A percentile compares a stretch with the other conserved stretches of the same genome.
Evolutionary conservation across 192 early-diverging fungal species (phyloP).

Genomic region (Podila minutissima): DNA sequence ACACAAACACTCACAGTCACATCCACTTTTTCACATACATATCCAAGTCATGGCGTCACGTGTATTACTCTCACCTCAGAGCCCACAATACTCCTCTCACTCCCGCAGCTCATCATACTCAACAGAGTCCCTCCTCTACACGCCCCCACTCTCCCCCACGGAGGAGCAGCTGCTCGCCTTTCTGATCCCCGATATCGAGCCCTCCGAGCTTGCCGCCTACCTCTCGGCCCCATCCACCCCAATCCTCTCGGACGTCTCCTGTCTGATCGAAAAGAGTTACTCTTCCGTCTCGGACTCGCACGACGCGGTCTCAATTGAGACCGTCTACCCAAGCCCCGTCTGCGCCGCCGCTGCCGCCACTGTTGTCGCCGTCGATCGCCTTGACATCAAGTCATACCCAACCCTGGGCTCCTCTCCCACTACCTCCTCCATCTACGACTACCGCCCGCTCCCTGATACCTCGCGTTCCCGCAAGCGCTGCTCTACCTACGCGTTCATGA

Average conservation of each 20-base stretch:
- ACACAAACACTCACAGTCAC: too few species aligned
- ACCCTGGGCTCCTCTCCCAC: conserved; percentile 1
- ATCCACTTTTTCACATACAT: too few species aligned
- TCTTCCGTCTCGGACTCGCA: background rate
- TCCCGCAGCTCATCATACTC: conserved; percentile 7
- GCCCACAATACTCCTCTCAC: conserved; percentile 6
- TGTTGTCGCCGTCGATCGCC: conserved; percentile 37
- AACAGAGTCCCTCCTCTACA: conserved; percentile 38
- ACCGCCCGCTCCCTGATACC: background rate
- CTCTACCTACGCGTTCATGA: conserved; percentile 40
- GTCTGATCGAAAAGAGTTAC: conserved; percentile 26
- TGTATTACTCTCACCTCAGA: too few species aligned
- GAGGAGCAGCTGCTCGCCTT: conserved; percentile 48
- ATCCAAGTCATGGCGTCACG: too few species aligned
- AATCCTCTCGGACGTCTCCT: conserved; percentile 38
- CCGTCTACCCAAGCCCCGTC: conserved; percentile 49
- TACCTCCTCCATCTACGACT: background rate
- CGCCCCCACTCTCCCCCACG: conserved; percentile 42
- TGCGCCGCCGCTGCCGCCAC: conserved; percentile 48
- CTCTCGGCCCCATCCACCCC: conserved; percentile 42
- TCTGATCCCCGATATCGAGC: conserved; percentile 49
- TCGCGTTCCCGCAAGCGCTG: conserved; percentile 17
- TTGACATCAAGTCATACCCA: conserved; percentile 14
- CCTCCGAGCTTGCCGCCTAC: conserved; percentile 44
- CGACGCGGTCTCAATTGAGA: conserved; percentile 2